phyloP scores from a whole-genome alignment of 106 monocot genomes.

The Apostasia shenzhenica region DNA sequence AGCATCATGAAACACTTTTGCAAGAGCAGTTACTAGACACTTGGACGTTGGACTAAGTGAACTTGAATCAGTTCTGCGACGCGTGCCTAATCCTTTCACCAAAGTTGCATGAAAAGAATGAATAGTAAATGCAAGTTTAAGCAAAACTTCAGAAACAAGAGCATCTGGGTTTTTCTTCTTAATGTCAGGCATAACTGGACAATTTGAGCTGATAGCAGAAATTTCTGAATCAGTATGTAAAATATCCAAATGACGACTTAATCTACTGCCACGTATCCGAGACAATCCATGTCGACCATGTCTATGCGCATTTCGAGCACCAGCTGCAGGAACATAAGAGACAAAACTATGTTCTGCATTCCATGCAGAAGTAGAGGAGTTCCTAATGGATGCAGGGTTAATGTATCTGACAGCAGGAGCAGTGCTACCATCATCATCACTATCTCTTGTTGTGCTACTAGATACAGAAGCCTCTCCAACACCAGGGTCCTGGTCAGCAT shows the following conservation, averaged over 20 bases:
- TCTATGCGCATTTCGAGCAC: conserved; percentile 38
- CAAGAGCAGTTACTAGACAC: conserved; percentile 52
- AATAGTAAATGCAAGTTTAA: conserved; percentile 38
- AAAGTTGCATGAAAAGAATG: conserved; percentile 44
- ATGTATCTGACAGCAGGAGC: conserved; percentile 25
- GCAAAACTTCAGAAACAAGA: conserved; percentile 42
- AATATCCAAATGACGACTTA: conserved; percentile 43
- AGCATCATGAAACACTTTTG: conserved; percentile 58
- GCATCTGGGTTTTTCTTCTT: conserved; percentile 47
- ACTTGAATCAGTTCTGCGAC: conserved; percentile 56
- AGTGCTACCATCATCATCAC: conserved; percentile 43
- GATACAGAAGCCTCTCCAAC: conserved; percentile 20
- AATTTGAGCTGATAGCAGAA: conserved; percentile 22
- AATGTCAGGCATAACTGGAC: conserved; percentile 22
- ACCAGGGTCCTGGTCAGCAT: conserved; percentile 27
- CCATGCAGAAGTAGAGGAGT: conserved; percentile 28
- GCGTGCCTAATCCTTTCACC: conserved; percentile 53
- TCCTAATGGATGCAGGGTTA: conserved; percentile 34
- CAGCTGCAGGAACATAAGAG: conserved; percentile 38
- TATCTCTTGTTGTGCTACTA: conserved; percentile 38
- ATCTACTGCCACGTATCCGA: conserved; percentile 45
- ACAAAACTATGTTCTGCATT: conserved; percentile 44
- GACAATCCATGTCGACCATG: conserved; percentile 55
- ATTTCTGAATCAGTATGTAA: conserved; percentile 43
- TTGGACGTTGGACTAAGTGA: conserved; percentile 44